Conservation (phyloP, 139 green algal species). For the Ettlia oleoabundans region DNA sequence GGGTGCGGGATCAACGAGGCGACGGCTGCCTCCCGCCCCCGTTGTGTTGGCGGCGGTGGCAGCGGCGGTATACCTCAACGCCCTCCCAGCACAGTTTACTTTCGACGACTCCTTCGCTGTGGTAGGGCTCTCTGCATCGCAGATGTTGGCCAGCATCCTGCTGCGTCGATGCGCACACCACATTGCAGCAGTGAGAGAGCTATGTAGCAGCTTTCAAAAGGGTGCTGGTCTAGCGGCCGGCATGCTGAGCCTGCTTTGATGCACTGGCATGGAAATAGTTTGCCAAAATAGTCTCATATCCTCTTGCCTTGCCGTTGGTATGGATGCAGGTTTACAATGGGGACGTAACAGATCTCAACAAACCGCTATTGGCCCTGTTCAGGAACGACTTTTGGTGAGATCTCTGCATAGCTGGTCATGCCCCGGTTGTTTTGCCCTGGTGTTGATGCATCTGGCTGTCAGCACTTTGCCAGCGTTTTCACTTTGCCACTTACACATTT, state of each 20-base stretch:
- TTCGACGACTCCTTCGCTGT: constrained; percentile 85
- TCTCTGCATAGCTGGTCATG: no score
- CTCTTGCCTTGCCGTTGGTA: no score
- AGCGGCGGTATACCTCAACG: constrained; percentile 61
- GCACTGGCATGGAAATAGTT: no score
- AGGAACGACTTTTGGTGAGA: constrained; percentile 78
- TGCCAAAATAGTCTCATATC: no score
- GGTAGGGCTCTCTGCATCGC: no score
- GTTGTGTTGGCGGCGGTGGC: constrained; percentile 2
- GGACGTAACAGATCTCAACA: constrained; percentile 63
- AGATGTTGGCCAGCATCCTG: no score
- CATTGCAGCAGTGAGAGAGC: no score
- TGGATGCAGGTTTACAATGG: constrained; percentile 73
- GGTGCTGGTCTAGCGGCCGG: no score
- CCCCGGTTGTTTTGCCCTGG: neutral
- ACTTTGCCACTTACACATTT: neutral
- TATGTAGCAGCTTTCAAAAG: no score
- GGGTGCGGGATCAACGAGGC: no score
- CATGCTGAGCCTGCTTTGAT: no score
- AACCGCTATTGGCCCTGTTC: constrained; percentile 50
- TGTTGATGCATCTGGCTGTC: neutral
- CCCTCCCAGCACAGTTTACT: constrained; percentile 63
- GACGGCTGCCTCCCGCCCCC: neutral
- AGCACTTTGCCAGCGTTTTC: neutral
- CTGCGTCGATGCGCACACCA: constrained; percentile 14